Evolutionary conservation across 225 moss, liverwort and hornwort species (phyloP).

Genomic region (Takakia lepidozioides): DNA sequence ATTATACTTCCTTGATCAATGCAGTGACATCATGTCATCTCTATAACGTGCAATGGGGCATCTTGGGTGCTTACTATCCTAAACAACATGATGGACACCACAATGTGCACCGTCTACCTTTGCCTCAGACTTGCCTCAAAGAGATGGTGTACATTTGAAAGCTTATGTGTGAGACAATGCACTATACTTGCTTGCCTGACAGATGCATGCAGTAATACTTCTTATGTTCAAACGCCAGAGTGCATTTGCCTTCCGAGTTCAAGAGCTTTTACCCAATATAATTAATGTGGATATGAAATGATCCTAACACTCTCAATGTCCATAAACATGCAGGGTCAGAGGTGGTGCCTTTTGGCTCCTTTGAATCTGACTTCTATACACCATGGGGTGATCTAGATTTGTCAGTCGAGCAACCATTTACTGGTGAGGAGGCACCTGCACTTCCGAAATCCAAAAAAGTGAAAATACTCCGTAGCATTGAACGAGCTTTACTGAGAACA

Average conservation of each 20-base stretch:
- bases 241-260: not conserved
- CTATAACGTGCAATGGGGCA: not conserved
- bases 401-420: conserved; percentile 31
- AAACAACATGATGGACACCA: not conserved
- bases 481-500: conserved; percentile 31
- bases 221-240: not conserved
- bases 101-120: no score
- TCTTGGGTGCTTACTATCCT: conserved; percentile 2
- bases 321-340: conserved; percentile 44
- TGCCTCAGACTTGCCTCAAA: no score
- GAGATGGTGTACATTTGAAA: conserved; percentile 2
- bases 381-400: conserved; percentile 44
- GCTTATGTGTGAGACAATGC: not conserved
- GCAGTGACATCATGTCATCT: no score
- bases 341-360: conserved; percentile 37
- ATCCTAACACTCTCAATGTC: no score
- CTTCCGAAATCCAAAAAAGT: conserved; percentile 34
- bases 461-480: conserved; percentile 30
- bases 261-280: not conserved
- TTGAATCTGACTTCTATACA: conserved; percentile 40
- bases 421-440: conserved; percentile 19
- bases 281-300: not conserved
- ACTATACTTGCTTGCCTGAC: not conserved
- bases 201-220: not conserved
- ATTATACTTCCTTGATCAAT: no score